Base-by-base conservation (phyloP, 23 red algal species). In the Gracilaria vermiculophylla region DNA sequence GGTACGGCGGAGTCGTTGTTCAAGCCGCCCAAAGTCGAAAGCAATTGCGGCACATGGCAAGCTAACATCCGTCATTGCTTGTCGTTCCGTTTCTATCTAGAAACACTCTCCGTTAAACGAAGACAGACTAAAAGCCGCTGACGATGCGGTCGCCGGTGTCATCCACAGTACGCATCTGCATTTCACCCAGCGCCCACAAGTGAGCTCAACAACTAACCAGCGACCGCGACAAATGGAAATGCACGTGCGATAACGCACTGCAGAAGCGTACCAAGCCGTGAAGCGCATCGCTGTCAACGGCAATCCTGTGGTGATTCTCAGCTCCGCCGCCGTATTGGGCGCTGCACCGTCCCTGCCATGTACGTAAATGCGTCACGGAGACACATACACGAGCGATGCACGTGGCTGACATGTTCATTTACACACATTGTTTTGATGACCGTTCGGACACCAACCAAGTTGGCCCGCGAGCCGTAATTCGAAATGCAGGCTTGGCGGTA, bases 151-250 rank as follows among this genome's bases (percentile, higher is more conserved):
- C 3, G 49, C 84, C 11, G 27, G 51, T 9, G 84, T 88, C 29
- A 88, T 88, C 77, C 84, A 88, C 72, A 88, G 84, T 88, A 77
- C n/a, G 84, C 50, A 2, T 77, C 23, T 64, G 20, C 77, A 32
- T 16, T 49, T 53, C 50, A 15, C 23, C 43, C 43, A 5, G 12
- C 43, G 43, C 12, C 43, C 6, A 47, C 5, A 47, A 47, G 43
- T 47, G 43, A 12, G 6, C 43, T 5, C 43, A 5, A 47, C 43
- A 8, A 8, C 43, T 47, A 47, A 47, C 43, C 43, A 47, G 43
- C 43, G 43, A 47, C 6, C 5, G 6, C 43, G 43, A 47, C 43
- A 47, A n/a, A n/a, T n/a, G n/a, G n/a, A n/a, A n/a, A n/a, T n/a
- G n/a, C n/a, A n/a, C n/a, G n/a, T n/a, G n/a, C n/a, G n/a, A n/a